phyloP scores from a whole-genome alignment of 2,329 filamentous ascomycete genomes.

The Aureobasidium melanogenum region DNA sequence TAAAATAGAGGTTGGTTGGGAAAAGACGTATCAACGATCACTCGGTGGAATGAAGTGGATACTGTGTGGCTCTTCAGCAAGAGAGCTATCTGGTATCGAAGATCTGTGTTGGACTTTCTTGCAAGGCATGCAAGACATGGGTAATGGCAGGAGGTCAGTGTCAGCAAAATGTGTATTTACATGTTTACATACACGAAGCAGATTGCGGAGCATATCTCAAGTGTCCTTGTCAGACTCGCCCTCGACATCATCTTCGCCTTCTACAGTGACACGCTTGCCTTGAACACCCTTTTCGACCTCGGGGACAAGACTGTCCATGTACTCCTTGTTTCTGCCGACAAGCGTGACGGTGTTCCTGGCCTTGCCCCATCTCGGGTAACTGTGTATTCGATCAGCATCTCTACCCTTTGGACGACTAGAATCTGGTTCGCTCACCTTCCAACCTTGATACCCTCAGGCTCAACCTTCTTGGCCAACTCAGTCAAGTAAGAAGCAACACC shows the following conservation, averaged over 20 bases:
- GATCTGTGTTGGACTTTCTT: not conserved
- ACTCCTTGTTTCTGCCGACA: conserved; percentile 65
- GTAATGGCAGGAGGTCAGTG: not conserved
- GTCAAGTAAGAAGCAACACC: conserved; percentile 75
- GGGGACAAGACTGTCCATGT: conserved; percentile 65
- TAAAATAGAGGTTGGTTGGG: too few relatives aligned
- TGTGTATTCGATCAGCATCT: not conserved
- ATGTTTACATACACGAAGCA: not conserved
- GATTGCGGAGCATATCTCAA: not conserved
- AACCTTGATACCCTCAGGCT: conserved; percentile 74
- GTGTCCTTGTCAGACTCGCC: conserved; percentile 20
- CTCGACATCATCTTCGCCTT: conserved; percentile 50
- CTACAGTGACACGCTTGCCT: conserved; percentile 58
- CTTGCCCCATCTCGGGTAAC: conserved; percentile 89
- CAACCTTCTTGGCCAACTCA: conserved; percentile 64
- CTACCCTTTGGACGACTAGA: too few relatives aligned
- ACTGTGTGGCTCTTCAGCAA: too few relatives aligned
- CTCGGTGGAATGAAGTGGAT: too few relatives aligned
- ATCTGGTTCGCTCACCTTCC: conserved; percentile 42
- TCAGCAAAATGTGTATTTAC: not conserved
- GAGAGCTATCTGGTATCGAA: not conserved
- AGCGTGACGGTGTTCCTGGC: conserved; percentile 82
- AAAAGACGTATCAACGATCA: too few relatives aligned
- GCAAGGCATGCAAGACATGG: not conserved
- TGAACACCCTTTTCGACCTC: conserved; percentile 72